A percentile compares a stretch with the other conserved stretches of the same genome.
Conservation (phyloP, 495 filamentous ascomycete species). For the Cairneyella variabilis region DNA sequence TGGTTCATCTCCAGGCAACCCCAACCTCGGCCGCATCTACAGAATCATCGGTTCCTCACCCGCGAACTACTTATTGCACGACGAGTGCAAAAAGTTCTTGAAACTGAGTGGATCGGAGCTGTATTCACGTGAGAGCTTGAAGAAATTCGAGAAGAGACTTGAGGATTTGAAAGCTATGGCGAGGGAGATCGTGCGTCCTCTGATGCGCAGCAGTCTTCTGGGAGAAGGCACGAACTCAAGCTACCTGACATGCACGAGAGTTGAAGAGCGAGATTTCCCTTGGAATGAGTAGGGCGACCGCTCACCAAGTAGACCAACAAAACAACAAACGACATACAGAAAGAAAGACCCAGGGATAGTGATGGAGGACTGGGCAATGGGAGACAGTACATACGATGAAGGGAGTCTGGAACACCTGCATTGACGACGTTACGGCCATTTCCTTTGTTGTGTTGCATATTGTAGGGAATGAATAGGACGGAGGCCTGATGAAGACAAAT, state of each 20-base stretch:
- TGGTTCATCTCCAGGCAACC: slow-evolving; percentile 34
- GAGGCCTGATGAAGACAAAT: no score
- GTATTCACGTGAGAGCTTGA: slow-evolving; percentile 68
- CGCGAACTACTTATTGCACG: slow-evolving; percentile 68
- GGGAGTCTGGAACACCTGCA: no score
- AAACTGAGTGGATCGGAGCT: slow-evolving; percentile 69
- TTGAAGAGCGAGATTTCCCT: slow-evolving; percentile 75
- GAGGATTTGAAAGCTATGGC: slow-evolving; percentile 84
- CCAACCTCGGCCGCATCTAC: slow-evolving; percentile 62
- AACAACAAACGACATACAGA: no score
- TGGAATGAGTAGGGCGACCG: slow-evolving; percentile 54
- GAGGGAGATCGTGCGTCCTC: slow-evolving; percentile 73
- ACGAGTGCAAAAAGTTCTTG: slow-evolving; percentile 84
- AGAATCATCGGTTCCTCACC: slow-evolving; percentile 61
- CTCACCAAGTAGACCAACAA: no score
- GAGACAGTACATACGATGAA: no score
- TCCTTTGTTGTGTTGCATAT: no score
- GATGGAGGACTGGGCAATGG: no score
- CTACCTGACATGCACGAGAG: slow-evolving; percentile 77
- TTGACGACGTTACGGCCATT: no score
- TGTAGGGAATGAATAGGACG: no score
- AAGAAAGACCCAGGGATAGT: no score
- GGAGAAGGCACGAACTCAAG: slow-evolving; percentile 55
- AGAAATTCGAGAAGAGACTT: slow-evolving; percentile 76
- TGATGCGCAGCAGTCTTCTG: slow-evolving; percentile 55